A percentile compares a stretch with the other conserved stretches of the same genome.
phyloP scores from a whole-genome alignment of 441 rosid genomes.

The Syzygium syzygioides region DNA sequence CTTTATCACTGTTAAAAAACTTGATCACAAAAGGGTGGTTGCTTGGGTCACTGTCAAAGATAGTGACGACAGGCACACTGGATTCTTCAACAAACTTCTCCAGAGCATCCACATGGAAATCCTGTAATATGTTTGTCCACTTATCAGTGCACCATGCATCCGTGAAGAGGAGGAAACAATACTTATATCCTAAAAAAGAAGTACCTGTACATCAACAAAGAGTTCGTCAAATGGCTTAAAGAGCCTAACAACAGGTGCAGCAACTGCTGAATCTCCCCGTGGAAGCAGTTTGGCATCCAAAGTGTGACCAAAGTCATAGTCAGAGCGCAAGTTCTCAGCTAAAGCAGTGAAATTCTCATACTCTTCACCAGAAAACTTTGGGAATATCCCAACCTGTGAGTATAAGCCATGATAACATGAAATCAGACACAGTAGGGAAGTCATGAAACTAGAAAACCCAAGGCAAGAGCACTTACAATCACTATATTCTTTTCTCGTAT shows the following conservation, averaged over 20 bases:
- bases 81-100: slow-evolving; percentile 77
- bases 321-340: slow-evolving; percentile 82
- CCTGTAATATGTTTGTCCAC: slow-evolving; percentile 35
- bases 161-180: neutral
- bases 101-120: slow-evolving; percentile 36
- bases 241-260: slow-evolving; percentile 84
- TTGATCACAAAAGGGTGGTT: slow-evolving; percentile 81
- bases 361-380: slow-evolving; percentile 81
- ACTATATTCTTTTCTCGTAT: slow-evolving; percentile 61
- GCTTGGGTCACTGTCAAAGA: slow-evolving; percentile 65
- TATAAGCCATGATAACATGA: neutral
- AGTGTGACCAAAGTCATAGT: slow-evolving; percentile 86
- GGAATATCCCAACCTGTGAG: slow-evolving; percentile 87
- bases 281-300: slow-evolving; percentile 84
- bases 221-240: slow-evolving; percentile 97
- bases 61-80: slow-evolving; percentile 65
- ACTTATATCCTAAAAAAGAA: neutral
- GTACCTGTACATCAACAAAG: slow-evolving; percentile 79
- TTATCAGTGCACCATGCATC: neutral
- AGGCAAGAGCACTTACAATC: slow-evolving; percentile 41
- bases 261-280: slow-evolving; percentile 72
- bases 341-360: slow-evolving; percentile 56
- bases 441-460: neutral
- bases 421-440: neutral
- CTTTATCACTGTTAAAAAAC: slow-evolving; percentile 58